Conservation (phyloP, 129 eudicot genomes). For the Rutidosis leptorrhynchoides region DNA sequence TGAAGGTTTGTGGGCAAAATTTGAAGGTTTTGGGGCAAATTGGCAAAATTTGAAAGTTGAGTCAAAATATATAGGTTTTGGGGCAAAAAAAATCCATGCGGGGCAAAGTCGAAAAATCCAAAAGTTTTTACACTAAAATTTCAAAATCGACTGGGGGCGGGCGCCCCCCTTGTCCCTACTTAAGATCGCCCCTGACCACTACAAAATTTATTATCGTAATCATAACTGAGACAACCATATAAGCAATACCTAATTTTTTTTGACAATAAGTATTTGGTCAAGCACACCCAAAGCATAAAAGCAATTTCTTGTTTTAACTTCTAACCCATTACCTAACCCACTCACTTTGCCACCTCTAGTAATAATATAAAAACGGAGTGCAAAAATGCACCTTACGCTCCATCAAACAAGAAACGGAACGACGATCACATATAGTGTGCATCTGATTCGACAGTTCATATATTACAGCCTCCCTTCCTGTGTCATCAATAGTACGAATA, state of each 20-base stretch:
- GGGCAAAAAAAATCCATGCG: too few relatives aligned
- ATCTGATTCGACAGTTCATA: constrained; percentile 77
- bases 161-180: too few relatives aligned
- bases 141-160: too few relatives aligned
- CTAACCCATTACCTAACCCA: background rate
- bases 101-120: too few relatives aligned
- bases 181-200: too few relatives aligned
- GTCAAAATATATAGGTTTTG: too few relatives aligned
- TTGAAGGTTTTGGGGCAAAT: too few relatives aligned
- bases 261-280: background rate
- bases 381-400: constrained; percentile 72
- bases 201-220: too few relatives aligned
- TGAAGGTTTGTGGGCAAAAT: too few relatives aligned
- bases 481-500: constrained; percentile 87
- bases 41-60: too few relatives aligned
- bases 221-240: background rate
- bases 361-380: background rate
- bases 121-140: too few relatives aligned
- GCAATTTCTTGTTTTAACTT: background rate
- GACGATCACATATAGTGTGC: constrained; percentile 71
- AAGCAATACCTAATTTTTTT: background rate
- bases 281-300: background rate
- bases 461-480: constrained; percentile 79
- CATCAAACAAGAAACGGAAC: constrained; percentile 77
- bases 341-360: background rate